Evolutionary conservation across 2,329 filamentous ascomycete genomes (phyloP), one percentile per base, ranked within the genome.

Genomic region (Juglanconis sp.): DNA sequence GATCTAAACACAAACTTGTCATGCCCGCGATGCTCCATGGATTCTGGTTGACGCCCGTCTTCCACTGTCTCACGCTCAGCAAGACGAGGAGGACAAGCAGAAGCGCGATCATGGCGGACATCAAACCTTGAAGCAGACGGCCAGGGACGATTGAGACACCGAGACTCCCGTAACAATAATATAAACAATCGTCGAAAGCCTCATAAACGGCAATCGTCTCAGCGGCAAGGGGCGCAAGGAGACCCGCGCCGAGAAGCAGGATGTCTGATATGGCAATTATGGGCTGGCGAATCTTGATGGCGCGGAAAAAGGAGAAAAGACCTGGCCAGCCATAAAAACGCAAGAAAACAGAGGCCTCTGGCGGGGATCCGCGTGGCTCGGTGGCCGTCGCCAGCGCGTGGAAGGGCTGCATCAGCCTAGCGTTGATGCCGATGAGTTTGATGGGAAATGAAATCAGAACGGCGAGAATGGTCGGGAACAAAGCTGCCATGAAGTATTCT

Each of bases 1-100:
- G 55, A 53, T 71, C 68, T 36, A 67, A 63, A 8, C 67, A 51
- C 7, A 74, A 60, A 11, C 64, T 63, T 3, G 71, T 70, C 5
- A 71, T 65, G 5, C 72, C 69, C 17, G 68, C 70, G 17, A 74
- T 73, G 48, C 70, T 73, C 73, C 73, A 74, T 1, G 73, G 73
- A 47, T 75, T 74, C 0, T 70, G 65, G 4, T 64, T 56, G 2
- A 75, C 70, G 2, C 73, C 72, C 0, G 71, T 69, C 13, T 57
- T 59, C 73, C 73, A 74, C 15, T 64, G 62, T 6, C 54, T 51
- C 0, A 74, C 59, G 9, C 69, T 60, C 4, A 68, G 31, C 5
- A 71, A 15, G 4, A 73, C 51, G 2, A 70, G 5, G 4, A 72
- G 31, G 0, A 68, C 57, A 9, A 70, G 53, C 5, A 72, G 30